Base-by-base conservation (phyloP, 495 filamentous ascomycete genomes). In the Tuber aestivum region DNA sequence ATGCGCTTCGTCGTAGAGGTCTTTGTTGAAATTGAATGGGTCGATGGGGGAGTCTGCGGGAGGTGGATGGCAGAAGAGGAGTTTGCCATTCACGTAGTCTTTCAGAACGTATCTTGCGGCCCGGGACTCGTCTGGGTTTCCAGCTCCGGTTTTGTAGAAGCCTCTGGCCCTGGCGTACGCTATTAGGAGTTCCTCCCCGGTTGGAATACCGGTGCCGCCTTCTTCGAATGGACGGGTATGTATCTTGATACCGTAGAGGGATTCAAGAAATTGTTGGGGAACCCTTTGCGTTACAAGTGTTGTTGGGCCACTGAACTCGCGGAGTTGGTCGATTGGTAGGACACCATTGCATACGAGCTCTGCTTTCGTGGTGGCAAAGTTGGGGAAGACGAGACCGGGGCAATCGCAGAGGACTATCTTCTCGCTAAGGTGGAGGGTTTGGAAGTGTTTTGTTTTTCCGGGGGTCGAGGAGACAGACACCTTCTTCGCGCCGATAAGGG, bases 401-500 rank as follows among this genome's bases (percentile, higher is more conserved):
- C 96, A 99, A 90, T 99, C 96, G 86, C 96, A 98, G 35, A 99
- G 88, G 79, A 97, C 89, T 78, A 98, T 92, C 77, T 90, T 88
- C 23, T 94, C 91, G 77, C 92, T 94, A 70, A 98, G 88, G 83
- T 97, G 95, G 78, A 99, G 94, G 27, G 96, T 99, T 84, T 99
- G 96, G 86, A 99, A 99, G 82, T 99, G 96, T 86, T 99, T 99
- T 16, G 96, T 99, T 85, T 98, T 99, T 75, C 96, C 96, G 9
- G 96, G 96, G 3, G 96, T 99, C 41, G 95, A 90, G 56, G 96
- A 98, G 61, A 99, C 96, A 3, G 95, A 97, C 7, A 99, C 96
- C 85, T 98, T 98, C 88, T 97, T 98, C 73, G 96, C 92, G 72
- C 96, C 96, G 75, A 97, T 93, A 61, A 99, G 89, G 20, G 96